Percentiles rank a stretch among this genome's conserved stretches.
phyloP scores from a whole-genome alignment of 2,329 filamentous ascomycete genomes.

The Emericellopsis cladophorae region DNA sequence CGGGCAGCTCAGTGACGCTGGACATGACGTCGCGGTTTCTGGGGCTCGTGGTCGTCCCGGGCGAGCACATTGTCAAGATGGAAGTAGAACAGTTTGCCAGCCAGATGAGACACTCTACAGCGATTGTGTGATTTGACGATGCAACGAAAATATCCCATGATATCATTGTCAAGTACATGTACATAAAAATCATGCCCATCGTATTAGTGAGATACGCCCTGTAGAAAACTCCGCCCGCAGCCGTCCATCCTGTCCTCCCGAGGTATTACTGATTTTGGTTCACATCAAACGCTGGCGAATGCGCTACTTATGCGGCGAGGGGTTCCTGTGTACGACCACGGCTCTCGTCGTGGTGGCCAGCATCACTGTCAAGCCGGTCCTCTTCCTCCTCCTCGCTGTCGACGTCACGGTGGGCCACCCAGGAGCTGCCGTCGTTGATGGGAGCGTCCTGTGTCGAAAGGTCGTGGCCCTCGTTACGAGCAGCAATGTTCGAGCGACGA shows the following conservation, averaged over 20 bases:
- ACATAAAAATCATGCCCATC: constrained; percentile 1
- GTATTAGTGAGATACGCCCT: background rate
- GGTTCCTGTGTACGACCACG: constrained; percentile 42
- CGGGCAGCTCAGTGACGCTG: constrained; percentile 36
- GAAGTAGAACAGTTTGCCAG: constrained; percentile 69
- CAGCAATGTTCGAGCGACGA: constrained; percentile 58
- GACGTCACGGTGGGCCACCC: constrained; percentile 63
- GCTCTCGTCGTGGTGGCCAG: constrained; percentile 37
- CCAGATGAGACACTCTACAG: constrained; percentile 22
- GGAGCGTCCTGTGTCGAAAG: constrained; percentile 73
- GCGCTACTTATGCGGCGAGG: constrained; percentile 25
- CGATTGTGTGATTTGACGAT: background rate
- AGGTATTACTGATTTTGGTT: too few relatives aligned
- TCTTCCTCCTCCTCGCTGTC: constrained; percentile 54
- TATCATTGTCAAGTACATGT: background rate
- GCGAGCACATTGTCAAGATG: constrained; percentile 73
- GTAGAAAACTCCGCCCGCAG: too few relatives aligned
- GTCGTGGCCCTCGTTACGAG: constrained; percentile 58
- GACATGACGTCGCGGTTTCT: constrained; percentile 79
- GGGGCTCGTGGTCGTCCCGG: constrained; percentile 81
- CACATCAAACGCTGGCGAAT: background rate
- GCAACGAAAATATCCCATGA: background rate
- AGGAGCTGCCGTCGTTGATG: constrained; percentile 67
- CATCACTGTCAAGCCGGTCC: constrained; percentile 37
- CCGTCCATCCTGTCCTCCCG: too few relatives aligned